These are phyloP conservation scores for Vitis riparia DNA, from an alignment of 164 flowering plant genomes.

Conservation along the genomic window DNA sequence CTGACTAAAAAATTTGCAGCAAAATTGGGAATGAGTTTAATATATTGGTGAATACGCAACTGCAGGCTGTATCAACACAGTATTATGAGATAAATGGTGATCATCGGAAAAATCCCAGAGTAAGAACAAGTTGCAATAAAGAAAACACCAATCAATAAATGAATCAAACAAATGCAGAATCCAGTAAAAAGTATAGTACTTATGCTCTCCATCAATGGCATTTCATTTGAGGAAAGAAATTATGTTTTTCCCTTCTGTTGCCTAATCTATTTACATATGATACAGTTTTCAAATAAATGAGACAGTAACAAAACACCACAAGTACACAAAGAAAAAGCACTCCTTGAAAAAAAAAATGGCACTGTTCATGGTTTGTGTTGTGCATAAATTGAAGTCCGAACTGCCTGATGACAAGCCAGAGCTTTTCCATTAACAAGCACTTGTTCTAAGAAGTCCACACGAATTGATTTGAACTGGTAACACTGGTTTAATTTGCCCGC, in stretches of 20 bases:
- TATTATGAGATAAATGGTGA: no score
- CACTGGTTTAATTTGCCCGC: slow-evolving; percentile 30
- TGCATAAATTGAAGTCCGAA: slow-evolving; percentile 53
- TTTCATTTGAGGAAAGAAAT: background rate
- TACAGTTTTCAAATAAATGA: background rate
- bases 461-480: slow-evolving; percentile 71
- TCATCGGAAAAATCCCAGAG: no score
- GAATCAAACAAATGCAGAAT: no score
- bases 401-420: slow-evolving; percentile 41
- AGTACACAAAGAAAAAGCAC: background rate
- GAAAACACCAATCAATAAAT: no score
- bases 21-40: no score
- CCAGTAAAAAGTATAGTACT: background rate
- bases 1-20: no score
- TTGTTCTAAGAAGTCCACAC: slow-evolving; percentile 82
- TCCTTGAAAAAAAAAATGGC: background rate
- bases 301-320: slow-evolving; percentile 5
- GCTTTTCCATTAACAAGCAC: slow-evolving; percentile 72
- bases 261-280: slow-evolving; percentile 2
- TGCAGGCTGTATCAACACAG: no score
- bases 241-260: background rate
- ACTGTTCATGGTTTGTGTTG: slow-evolving; percentile 62
- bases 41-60: no score
- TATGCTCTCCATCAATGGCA: no score
- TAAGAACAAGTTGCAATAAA: no score